Base-by-base conservation (phyloP, 176 grass and related monocot species). In the Metroxylon sagu region DNA sequence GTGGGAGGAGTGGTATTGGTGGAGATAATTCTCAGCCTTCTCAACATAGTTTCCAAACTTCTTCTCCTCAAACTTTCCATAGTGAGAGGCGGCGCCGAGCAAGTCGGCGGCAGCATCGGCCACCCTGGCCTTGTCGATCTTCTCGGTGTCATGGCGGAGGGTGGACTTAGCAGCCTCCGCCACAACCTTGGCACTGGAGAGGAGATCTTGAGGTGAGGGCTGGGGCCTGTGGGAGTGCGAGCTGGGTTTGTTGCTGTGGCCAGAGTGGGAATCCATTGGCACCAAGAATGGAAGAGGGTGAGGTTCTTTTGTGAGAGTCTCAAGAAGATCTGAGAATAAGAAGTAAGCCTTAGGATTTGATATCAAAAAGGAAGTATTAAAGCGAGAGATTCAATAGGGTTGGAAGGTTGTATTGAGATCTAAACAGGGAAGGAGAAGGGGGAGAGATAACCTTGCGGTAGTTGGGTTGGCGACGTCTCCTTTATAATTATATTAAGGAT, bases 1-100 rank as follows among this genome's bases (percentile, higher is more conserved):
- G 59, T 66, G 66, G 17, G 74, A 72, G 19, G 85, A 69, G 21
- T 82, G 62, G 50, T 71, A 83, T 14, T 85, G 63, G 62, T 85
- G 87, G 84, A 97, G 87, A 50, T 80, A 97, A 12, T 49, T 79
- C 93, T 97, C 93, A 23, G 93, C 87, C 61, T 97, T 88, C 16
- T 74, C 61, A 29, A 92, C 66, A 76, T 97, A 97, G 21, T 59
- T 74, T 43, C 87, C 84, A 1, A 76, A 62, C 54, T 70, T 75
- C 79, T 88, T 85, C 12, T 89, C 87, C 23, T 98, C 87, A 48
- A 98, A 73, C 62, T 92, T 85, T 1, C 76, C 81, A 58, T 92
- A 98, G 61, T 81, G 75, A 54, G 93, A 88, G 16, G 87, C 84
- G 29, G 87, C 79, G 66, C 85, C 70, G 62, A 98, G 77, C 49